phyloP scores from a whole-genome alignment of 2,329 filamentous ascomycete species.

The Shiraia sp. region DNA sequence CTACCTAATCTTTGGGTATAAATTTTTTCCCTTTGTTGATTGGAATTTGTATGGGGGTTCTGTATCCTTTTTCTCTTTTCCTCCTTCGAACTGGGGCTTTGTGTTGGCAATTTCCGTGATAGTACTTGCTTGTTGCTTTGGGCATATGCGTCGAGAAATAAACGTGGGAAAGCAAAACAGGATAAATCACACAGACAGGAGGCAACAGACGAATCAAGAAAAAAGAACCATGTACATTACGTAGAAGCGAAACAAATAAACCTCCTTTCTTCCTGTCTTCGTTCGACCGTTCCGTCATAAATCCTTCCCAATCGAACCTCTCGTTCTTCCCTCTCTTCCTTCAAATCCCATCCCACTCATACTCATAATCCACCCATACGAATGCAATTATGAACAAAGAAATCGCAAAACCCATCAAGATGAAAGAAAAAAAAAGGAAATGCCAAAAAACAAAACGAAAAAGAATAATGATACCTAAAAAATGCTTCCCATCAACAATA shows the following conservation, averaged over 20 bases:
- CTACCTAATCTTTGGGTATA: too few species aligned
- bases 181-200: too few species aligned
- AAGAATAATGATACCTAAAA: background rate
- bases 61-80: too few species aligned
- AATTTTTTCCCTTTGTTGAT: too few species aligned
- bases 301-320: too few species aligned
- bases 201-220: background rate
- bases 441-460: background rate
- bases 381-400: conserved; percentile 1
- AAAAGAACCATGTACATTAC: conserved; percentile 14
- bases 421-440: conserved; percentile 3
- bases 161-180: too few species aligned
- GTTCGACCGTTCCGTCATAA: conserved; percentile 1
- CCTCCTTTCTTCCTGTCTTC: conserved; percentile 1
- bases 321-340: background rate
- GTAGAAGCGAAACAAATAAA: conserved; percentile 6
- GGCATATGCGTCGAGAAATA: too few species aligned
- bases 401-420: background rate
- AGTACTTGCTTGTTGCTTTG: too few species aligned
- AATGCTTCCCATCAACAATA: background rate
- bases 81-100: too few species aligned
- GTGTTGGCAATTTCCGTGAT: too few species aligned
- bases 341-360: background rate
- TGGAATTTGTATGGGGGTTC: too few species aligned
- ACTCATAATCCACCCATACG: background rate